phyloP scores from a whole-genome alignment of 78 protist genomes.

The Planoprotostelium fungivorum region DNA sequence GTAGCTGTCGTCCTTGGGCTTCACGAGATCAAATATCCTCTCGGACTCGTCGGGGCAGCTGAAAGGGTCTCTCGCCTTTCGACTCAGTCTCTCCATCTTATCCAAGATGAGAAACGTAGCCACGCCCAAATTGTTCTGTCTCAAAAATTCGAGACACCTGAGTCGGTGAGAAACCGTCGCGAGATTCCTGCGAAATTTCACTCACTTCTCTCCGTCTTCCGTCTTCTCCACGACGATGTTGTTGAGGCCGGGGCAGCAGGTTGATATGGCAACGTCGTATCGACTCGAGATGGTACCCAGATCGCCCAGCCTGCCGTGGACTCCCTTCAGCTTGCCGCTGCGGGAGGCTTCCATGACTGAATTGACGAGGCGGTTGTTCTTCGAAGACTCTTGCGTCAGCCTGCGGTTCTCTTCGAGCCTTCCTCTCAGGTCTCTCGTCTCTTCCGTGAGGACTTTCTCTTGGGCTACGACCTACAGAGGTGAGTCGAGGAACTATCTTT shows the following conservation, averaged over 20 bases:
- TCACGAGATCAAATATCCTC: constrained; percentile 64
- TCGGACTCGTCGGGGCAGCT: constrained; percentile 33
- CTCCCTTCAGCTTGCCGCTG: constrained; percentile 50
- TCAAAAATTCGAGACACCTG: constrained; percentile 48
- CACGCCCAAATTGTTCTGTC: constrained; percentile 78
- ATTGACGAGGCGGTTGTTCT: neutral
- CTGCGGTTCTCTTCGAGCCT: neutral
- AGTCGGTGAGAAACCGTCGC: neutral
- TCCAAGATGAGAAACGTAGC: constrained; percentile 95
- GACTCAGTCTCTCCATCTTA: constrained; percentile 38
- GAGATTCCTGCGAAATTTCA: constrained; percentile 22
- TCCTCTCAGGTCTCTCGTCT: neutral
- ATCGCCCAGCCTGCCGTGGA: constrained; percentile 96
- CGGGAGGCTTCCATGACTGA: constrained; percentile 31
- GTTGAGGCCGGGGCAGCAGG: constrained; percentile 79
- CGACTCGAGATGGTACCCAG: constrained; percentile 89
- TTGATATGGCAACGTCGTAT: constrained; percentile 95
- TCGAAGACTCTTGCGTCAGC: neutral
- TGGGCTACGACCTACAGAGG: neutral
- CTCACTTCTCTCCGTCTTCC: constrained; percentile 58
- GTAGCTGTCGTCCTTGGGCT: constrained; percentile 32
- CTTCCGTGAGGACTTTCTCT: neutral
- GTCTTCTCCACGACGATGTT: constrained; percentile 90
- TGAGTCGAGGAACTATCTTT: neutral
- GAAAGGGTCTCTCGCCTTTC: constrained; percentile 1